These are phyloP conservation scores for Lyophyllum semitale DNA, from an alignment of 768 basidiomycete genomes.

Conservation along the genomic window DNA sequence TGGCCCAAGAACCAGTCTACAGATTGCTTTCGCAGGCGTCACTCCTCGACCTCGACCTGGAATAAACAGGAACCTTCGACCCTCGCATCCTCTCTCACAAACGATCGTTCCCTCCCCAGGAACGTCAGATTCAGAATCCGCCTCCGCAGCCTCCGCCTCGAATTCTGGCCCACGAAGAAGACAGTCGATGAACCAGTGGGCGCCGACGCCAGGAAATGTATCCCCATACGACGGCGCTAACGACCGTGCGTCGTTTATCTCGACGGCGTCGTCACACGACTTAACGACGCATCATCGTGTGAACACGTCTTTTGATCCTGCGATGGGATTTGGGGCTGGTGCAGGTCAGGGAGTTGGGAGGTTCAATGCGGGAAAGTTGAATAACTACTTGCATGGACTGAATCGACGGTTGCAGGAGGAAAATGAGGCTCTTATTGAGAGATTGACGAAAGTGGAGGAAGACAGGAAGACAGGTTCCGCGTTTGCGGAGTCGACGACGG, in stretches of 20 bases:
- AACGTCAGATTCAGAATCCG: conserved; percentile 36
- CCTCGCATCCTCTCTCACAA: conserved; percentile 71
- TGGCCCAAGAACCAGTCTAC: conserved; percentile 34
- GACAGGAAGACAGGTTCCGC: conserved; percentile 34
- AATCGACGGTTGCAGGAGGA: conserved; percentile 85
- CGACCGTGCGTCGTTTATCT: conserved; percentile 72
- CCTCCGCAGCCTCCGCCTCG: conserved; percentile 24
- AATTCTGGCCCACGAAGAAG: conserved; percentile 12
- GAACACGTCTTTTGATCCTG: conserved; percentile 88
- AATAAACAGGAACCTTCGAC: conserved; percentile 29
- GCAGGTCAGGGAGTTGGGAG: conserved; percentile 70
- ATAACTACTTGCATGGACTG: conserved; percentile 82
- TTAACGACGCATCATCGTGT: conserved; percentile 77
- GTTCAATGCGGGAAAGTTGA: conserved; percentile 86
- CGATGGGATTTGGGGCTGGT: conserved; percentile 69
- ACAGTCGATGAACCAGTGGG: conserved; percentile 20
- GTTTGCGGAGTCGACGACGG: conserved; percentile 19
- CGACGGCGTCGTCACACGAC: conserved; percentile 87
- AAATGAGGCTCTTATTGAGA: conserved; percentile 66
- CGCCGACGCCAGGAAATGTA: conserved; percentile 32
- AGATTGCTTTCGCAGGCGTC: conserved; percentile 60
- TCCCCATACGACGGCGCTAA: conserved; percentile 50
- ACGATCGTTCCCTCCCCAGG: conserved; percentile 42
- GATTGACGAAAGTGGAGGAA: conserved; percentile 57
- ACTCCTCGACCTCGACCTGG: conserved; percentile 59